These are phyloP conservation scores for Acanthamoeba castellanii DNA, from an alignment of 208 protist genomes.

Conservation along the genomic window DNA sequence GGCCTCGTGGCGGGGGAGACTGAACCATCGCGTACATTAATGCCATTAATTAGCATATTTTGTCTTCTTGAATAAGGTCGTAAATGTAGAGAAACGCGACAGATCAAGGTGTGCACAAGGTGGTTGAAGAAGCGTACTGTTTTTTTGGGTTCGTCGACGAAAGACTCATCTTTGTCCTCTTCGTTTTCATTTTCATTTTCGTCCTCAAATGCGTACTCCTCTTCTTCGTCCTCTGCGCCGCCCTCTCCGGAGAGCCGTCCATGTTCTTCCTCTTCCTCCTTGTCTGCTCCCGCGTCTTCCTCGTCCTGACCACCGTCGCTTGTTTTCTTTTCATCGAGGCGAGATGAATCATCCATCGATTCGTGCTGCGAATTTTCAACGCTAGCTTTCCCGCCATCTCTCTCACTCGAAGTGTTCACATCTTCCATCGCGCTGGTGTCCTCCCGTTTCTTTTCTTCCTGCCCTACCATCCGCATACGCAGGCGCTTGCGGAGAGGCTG, in stretches of 20 bases:
- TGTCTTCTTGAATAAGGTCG: too few relatives aligned
- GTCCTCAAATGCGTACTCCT: not conserved
- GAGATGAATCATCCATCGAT: slow-evolving; percentile 6
- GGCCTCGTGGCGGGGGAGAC: too few relatives aligned
- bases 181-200: slow-evolving; percentile 23
- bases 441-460: not conserved
- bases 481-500: not conserved
- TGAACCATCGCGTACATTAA: too few relatives aligned
- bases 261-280: not conserved
- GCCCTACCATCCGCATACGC: not conserved
- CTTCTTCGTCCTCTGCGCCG: not conserved
- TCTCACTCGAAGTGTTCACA: not conserved
- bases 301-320: not conserved
- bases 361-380: not conserved
- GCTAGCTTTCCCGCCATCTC: not conserved
- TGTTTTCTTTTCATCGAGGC: not conserved
- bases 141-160: not conserved
- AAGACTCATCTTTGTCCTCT: not conserved
- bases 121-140: not conserved
- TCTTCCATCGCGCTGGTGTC: not conserved
- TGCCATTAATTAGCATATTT: too few relatives aligned
- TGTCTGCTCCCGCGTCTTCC: not conserved
- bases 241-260: not conserved
- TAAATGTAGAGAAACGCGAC: too few relatives aligned
- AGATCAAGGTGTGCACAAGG: too few relatives aligned